phyloP scores from a whole-genome alignment of 768 basidiomycete genomes.

The Tylopilus felleus region DNA sequence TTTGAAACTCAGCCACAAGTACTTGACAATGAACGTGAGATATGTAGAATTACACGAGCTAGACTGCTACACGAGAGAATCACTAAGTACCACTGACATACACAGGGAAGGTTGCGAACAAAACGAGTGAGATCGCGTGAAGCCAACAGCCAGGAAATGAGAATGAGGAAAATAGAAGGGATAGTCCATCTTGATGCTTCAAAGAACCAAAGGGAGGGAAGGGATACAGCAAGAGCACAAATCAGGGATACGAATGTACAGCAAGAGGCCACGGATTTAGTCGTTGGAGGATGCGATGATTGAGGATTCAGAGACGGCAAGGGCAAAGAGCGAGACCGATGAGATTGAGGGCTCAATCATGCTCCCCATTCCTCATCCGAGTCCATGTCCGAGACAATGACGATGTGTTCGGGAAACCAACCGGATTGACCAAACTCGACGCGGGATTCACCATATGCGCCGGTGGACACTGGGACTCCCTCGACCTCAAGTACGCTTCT shows the following conservation, averaged over 20 bases:
- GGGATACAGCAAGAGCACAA: background rate
- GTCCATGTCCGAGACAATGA: slow-evolving; percentile 7
- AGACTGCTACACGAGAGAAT: too few species aligned
- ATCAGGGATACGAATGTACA: background rate
- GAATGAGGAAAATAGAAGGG: too few species aligned
- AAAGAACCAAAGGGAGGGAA: background rate
- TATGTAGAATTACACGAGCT: too few species aligned
- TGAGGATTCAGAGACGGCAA: background rate
- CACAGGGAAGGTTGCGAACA: too few species aligned
- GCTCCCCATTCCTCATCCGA: slow-evolving; percentile 24
- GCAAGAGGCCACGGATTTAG: background rate
- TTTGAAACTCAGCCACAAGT: background rate
- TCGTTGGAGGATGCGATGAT: background rate
- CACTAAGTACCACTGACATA: too few species aligned
- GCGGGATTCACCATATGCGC: slow-evolving; percentile 50
- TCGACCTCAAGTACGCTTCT: slow-evolving; percentile 67
- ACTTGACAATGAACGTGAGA: too few species aligned
- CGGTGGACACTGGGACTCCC: slow-evolving; percentile 61
- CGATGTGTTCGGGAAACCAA: slow-evolving; percentile 53
- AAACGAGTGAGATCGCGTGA: background rate
- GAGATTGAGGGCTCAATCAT: background rate
- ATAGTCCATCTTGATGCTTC: background rate
- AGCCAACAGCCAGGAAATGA: background rate
- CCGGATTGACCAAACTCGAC: slow-evolving; percentile 54
- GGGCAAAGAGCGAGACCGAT: background rate